phyloP scores from a whole-genome alignment of 1,284 basidiomycete genomes.

The Chondrostereum purpureum region DNA sequence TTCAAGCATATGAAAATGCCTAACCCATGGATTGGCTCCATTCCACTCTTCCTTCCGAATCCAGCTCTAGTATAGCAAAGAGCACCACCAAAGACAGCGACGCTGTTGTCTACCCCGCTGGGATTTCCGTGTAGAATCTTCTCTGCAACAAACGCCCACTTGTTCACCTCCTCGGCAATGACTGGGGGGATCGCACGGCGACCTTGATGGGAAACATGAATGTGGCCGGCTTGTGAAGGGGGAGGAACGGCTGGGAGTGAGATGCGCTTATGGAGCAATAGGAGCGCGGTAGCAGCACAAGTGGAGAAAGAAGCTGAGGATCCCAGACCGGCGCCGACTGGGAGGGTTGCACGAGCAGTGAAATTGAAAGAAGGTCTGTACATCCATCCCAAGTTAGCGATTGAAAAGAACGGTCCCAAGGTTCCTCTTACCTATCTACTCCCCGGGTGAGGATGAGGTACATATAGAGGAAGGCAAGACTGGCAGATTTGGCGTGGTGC shows the following conservation, averaged over 20 bases:
- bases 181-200: slow-evolving; percentile 53
- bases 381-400: slow-evolving; percentile 9
- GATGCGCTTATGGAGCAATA: slow-evolving; percentile 67
- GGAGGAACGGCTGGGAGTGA: slow-evolving; percentile 43
- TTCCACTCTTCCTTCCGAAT: slow-evolving; percentile 69
- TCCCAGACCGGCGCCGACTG: slow-evolving; percentile 97
- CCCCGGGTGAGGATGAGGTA: slow-evolving; percentile 76
- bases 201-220: slow-evolving; percentile 59
- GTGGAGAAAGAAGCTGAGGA: slow-evolving; percentile 95
- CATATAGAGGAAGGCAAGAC: slow-evolving; percentile 87
- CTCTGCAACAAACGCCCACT: slow-evolving; percentile 92
- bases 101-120: slow-evolving; percentile 96
- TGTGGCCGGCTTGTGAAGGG: slow-evolving; percentile 39
- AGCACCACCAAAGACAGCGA: slow-evolving; percentile 90
- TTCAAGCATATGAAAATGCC: no score
- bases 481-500: slow-evolving; percentile 58
- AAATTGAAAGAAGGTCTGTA: slow-evolving; percentile 71
- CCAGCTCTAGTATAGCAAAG: slow-evolving; percentile 84
- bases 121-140: slow-evolving; percentile 98
- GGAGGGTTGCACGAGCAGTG: slow-evolving; percentile 85
- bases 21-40: slow-evolving; percentile 83
- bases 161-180: slow-evolving; percentile 76
- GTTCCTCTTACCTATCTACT: slow-evolving; percentile 42
- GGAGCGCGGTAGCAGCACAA: slow-evolving; percentile 77
- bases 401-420: background rate